Base-by-base conservation (phyloP, 139 green algal species). In the Volvox africanus region DNA sequence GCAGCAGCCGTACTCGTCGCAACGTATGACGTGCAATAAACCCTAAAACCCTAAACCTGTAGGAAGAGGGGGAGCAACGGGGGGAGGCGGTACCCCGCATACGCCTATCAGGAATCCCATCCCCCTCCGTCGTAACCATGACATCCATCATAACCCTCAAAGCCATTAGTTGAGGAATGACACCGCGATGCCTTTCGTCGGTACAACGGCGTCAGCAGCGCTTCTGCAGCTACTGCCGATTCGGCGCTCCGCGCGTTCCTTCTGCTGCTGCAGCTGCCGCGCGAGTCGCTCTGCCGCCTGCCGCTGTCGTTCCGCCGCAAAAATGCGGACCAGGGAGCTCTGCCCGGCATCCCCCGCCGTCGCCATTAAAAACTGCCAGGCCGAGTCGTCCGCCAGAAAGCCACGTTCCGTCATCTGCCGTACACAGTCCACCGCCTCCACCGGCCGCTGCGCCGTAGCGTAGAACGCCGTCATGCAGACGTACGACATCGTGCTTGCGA, bases 401-500 rank as follows among this genome's bases (percentile, higher is more conserved):
- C 89, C 68, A 0, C 13, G 50, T 1, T 2, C 26, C 24, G 32
- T 69, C 82, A 79, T 86, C 33, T 80, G 13, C 68, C 36, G 55
- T 26, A 92, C 65, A 61, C 62, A 50, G 1, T 26, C 22, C 69
- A 71, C 9, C 32, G 82, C 78, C 30, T 67, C 50, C 36, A 18
- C 30, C n/a, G 82, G 35, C 61, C 75, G 94, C 55, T 94, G 95
- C 62, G 96, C 94, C 83, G 94, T 81, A 5, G 85, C 73, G 77
- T 91, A 86, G 3, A 88, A 28, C 35, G 84, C 61, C 32, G 37
- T 61, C 73, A 90, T 55, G 22, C 79, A 79, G 0, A 85, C 69
- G 55, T 86, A 86, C 16, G 82, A 65, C 33, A 35, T 82, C 3
- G 61, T 20, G 82, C 26, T 82, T 26, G 82, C 73, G 30, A 61